phyloP scores from a whole-genome alignment of 768 basidiomycete genomes.

The Amanita subjunquillea region DNA sequence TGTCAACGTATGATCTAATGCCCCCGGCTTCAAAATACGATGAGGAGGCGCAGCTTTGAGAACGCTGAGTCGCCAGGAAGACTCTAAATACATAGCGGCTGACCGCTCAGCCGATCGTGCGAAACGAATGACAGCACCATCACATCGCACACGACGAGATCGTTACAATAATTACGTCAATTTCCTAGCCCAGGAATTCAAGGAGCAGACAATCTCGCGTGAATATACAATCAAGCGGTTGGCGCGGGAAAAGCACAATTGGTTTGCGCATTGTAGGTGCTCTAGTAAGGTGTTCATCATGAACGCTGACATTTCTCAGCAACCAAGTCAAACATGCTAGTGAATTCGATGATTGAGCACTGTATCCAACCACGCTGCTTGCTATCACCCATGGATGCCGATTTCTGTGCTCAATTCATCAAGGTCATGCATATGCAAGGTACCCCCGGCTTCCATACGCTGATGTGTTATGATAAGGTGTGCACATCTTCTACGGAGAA shows the following conservation, averaged over 20 bases:
- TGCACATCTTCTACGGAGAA: conserved; percentile 5
- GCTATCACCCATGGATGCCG: conserved; percentile 94
- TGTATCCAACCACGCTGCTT: conserved; percentile 89
- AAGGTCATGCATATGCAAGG: conserved; percentile 79
- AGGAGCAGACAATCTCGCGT: conserved; percentile 64
- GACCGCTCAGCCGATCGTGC: conserved; percentile 62
- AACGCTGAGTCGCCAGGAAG: conserved; percentile 58
- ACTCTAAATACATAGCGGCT: conserved; percentile 48
- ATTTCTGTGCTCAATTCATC: conserved; percentile 88
- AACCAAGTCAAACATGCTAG: conserved; percentile 38
- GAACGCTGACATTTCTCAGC: conserved; percentile 16
- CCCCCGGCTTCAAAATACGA: conserved; percentile 74
- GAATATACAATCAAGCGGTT: conserved; percentile 71
- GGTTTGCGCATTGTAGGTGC: conserved; percentile 60
- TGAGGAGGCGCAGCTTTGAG: conserved; percentile 57
- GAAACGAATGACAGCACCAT: conserved; percentile 43
- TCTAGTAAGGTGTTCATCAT: background rate
- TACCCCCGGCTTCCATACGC: conserved; percentile 82
- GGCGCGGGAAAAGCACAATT: conserved; percentile 67
- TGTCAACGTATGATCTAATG: conserved; percentile 81
- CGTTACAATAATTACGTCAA: conserved; percentile 53
- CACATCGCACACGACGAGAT: conserved; percentile 55
- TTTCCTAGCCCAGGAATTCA: conserved; percentile 56
- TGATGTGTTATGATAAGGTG: conserved; percentile 80
- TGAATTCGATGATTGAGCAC: conserved; percentile 67